These are phyloP conservation scores for Kwoniella sp. DNA, from an alignment of 768 basidiomycete species.

Conservation along the genomic window DNA sequence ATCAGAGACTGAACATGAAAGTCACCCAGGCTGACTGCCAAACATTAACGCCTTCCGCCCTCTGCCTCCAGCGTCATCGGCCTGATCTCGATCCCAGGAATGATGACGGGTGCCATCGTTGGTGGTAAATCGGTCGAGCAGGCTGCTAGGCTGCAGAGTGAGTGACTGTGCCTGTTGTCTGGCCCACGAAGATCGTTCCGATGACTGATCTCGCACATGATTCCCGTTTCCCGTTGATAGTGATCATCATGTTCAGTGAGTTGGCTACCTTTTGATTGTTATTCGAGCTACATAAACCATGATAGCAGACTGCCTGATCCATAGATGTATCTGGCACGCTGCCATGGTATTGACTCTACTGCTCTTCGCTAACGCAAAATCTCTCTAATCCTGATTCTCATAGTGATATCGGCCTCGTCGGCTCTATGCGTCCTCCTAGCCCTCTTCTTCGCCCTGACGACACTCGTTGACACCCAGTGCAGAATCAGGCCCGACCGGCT, in stretches of 20 bases:
- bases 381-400: conserved; percentile 2
- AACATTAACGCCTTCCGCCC: no score
- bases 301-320: neutral
- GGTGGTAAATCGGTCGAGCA: conserved; percentile 82
- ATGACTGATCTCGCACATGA: neutral
- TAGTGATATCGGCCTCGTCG: conserved; percentile 75
- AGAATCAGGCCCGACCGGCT: conserved; percentile 55
- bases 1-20: neutral
- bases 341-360: neutral
- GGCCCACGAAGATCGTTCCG: neutral
- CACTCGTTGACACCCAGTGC: conserved; percentile 65
- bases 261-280: no score
- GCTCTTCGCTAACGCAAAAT: neutral
- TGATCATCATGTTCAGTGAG: conserved; percentile 84
- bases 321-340: neutral
- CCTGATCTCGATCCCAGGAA: conserved; percentile 62
- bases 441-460: conserved; percentile 64
- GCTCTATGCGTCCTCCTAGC: conserved; percentile 70
- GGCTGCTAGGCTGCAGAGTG: conserved; percentile 77
- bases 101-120: conserved; percentile 91
- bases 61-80: conserved; percentile 51
- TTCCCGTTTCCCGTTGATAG: conserved; percentile 31
- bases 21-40: neutral
- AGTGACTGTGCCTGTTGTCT: conserved; percentile 14
- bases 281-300: neutral